Evolutionary conservation across 2,329 filamentous ascomycete genomes (phyloP).

Genomic region (Clonostachys rosea): DNA sequence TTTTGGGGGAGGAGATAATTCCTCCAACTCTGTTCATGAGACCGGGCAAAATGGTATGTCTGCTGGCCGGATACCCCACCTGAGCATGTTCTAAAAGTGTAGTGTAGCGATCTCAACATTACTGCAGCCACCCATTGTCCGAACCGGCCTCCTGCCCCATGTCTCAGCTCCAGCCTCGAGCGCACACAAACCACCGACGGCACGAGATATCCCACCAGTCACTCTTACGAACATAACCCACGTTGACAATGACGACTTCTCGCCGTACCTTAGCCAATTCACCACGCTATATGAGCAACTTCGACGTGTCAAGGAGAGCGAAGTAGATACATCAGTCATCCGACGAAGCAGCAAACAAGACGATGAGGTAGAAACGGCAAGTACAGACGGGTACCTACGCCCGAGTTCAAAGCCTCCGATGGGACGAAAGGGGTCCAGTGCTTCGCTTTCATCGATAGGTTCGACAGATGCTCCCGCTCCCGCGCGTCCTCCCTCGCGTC

Average conservation of each 20-base stretch:
- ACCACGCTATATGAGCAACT: conserved; percentile 86
- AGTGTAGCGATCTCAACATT: conserved; percentile 79
- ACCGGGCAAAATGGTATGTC: conserved; percentile 74
- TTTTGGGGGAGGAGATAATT: conserved; percentile 76
- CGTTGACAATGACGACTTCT: conserved; percentile 76
- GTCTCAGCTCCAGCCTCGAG: conserved; percentile 65
- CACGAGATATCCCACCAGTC: conserved; percentile 89
- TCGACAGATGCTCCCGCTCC: conserved; percentile 41
- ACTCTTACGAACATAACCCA: conserved; percentile 83
- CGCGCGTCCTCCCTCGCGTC: conserved; percentile 32
- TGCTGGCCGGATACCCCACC: no score
- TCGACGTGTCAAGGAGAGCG: conserved; percentile 73
- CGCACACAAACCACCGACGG: conserved; percentile 76
- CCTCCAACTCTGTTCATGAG: conserved; percentile 59
- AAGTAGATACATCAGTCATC: conserved; percentile 53
- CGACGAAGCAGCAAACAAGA: conserved; percentile 35
- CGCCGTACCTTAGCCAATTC: conserved; percentile 79
- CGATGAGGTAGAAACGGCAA: conserved; percentile 27
- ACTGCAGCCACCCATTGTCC: conserved; percentile 84
- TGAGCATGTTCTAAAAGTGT: neutral
- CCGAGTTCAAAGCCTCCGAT: conserved; percentile 22
- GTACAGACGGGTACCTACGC: conserved; percentile 38
- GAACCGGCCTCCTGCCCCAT: conserved; percentile 81
- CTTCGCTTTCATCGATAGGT: conserved; percentile 43
- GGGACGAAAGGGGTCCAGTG: conserved; percentile 25